A percentile compares a stretch with the other conserved stretches of the same genome.
Conservation (phyloP, 1,139 yeast genomes). For the Saccharomycopsis hybrid region DNA sequence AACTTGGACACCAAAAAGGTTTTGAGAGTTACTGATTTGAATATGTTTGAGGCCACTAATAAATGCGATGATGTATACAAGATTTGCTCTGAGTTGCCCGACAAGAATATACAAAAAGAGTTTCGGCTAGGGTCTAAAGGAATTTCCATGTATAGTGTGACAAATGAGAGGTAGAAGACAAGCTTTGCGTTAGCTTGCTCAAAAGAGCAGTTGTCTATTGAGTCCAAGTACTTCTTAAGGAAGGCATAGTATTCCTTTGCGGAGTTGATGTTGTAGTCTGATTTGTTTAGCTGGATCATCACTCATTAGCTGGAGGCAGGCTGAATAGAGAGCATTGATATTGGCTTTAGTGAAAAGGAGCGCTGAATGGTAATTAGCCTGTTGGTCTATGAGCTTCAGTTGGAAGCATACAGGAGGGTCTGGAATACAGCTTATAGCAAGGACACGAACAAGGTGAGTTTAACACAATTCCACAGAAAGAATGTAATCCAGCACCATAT, state of each 20-base stretch:
- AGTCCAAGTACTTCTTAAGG: conserved; percentile 12
- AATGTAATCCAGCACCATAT: neutral
- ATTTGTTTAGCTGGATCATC: conserved; percentile 13
- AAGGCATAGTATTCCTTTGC: conserved; percentile 14
- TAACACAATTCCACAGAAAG: neutral
- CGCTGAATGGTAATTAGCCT: neutral
- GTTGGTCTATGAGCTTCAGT: neutral
- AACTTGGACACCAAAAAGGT: conserved; percentile 17
- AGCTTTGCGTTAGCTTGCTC: conserved; percentile 13
- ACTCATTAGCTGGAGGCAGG: no score
- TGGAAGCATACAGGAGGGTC: neutral
- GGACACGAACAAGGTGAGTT: neutral
- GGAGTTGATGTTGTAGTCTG: conserved; percentile 13
- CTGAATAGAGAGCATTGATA: no score
- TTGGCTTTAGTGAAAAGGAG: no score
- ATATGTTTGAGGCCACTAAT: conserved; percentile 14
- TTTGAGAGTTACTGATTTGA: conserved; percentile 7
- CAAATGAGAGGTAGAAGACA: conserved; percentile 17
- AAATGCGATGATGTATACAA: conserved; percentile 12
- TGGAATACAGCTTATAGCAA: neutral
- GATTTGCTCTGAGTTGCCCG: conserved; percentile 16
- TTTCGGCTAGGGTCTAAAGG: conserved; percentile 9
- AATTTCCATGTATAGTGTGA: conserved; percentile 12
- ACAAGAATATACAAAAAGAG: conserved; percentile 15
- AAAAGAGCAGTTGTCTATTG: conserved; percentile 14